Evolutionary conservation across 192 early-diverging fungal species (phyloP), one percentile per base, ranked within the genome.

Genomic region (Backusella circina): DNA sequence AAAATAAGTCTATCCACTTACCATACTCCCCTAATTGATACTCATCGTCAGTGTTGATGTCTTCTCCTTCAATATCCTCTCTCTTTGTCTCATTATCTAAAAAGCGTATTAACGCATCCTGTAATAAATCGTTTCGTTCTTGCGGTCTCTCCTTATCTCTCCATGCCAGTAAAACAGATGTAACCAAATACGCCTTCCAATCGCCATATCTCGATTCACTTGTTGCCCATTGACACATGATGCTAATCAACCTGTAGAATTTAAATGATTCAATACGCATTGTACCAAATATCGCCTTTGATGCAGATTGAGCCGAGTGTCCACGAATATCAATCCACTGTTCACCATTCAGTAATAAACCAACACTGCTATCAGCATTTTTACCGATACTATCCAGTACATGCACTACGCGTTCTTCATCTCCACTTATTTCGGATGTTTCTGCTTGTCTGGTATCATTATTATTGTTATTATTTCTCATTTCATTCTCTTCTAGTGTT

Each of bases 191-290:
- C 0, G 78, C 72, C 0, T 87, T 74, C 74, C 85, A 85, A 36
- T 84, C 84, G 39, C 88, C 87, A 32, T 72, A 73, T 21, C 87
- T 71, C 16, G 75, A 76, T 26, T 75, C 77, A 0, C 83, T 88
- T 10, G 80, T 84, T 5, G 85, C 86, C 88, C 88, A 90, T 38
- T 80, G 75, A 65, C 86, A 90, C 9, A 90, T 71, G 1, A 78
- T 86, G 37, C 82, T 64, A 44, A 88, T 75, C 8, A 64, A 76
- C 64, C 50, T 72, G 33, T 15, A 54, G 5, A 64, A 71, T 18
- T 57, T 30, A 64, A 74, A 57, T 16, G 21, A 32, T 65, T 66
- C 50, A 10, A 66, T 15, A 32, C 28, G 33, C 26, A 16, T n/a
- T 2, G 36, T 38, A 15, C 65, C 70, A 44, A 77, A 72, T 44